Conservation (phyloP, 257 asterid species). For the Parsonsia alboflavescens region DNA sequence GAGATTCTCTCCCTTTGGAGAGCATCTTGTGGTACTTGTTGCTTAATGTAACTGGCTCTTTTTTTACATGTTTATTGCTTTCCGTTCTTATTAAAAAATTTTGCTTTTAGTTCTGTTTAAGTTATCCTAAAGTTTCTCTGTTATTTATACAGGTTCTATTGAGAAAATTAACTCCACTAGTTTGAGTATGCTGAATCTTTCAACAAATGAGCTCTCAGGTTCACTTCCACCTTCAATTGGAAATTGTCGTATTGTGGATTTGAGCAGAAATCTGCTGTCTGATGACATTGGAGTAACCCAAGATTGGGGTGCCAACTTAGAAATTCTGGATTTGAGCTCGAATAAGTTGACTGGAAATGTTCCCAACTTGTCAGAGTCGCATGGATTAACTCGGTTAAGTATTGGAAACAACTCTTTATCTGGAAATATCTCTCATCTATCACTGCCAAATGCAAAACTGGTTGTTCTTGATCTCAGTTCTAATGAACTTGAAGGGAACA, state of each 20-base stretch:
- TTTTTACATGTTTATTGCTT: conserved; percentile 6
- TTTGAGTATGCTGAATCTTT: conserved; percentile 59
- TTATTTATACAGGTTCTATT: conserved; percentile 52
- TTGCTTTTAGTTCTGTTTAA: not conserved
- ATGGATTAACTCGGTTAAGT: conserved; percentile 43
- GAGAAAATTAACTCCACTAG: conserved; percentile 60
- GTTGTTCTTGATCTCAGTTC: conserved; percentile 60
- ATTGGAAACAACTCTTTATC: conserved; percentile 60
- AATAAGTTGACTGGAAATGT: conserved; percentile 64
- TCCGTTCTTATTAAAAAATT: not conserved
- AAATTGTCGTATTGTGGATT: conserved; percentile 58
- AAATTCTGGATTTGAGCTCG: conserved; percentile 71
- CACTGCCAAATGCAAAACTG: conserved; percentile 46
- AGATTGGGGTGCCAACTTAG: conserved; percentile 55
- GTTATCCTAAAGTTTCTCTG: conserved; percentile 16
- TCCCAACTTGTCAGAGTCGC: conserved; percentile 57
- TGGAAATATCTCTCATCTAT: conserved; percentile 46
- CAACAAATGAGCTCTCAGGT: conserved; percentile 69
- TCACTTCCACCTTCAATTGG: conserved; percentile 59
- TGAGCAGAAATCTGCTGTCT: conserved; percentile 59
- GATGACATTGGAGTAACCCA: conserved; percentile 44
- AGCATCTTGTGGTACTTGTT: not conserved
- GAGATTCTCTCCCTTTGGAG: not conserved
- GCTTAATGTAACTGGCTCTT: not conserved
- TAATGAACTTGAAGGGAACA: conserved; percentile 58